Evolutionary conservation across 495 filamentous ascomycete genomes (phyloP).

Genomic region (Aspergillus nanangensis): DNA sequence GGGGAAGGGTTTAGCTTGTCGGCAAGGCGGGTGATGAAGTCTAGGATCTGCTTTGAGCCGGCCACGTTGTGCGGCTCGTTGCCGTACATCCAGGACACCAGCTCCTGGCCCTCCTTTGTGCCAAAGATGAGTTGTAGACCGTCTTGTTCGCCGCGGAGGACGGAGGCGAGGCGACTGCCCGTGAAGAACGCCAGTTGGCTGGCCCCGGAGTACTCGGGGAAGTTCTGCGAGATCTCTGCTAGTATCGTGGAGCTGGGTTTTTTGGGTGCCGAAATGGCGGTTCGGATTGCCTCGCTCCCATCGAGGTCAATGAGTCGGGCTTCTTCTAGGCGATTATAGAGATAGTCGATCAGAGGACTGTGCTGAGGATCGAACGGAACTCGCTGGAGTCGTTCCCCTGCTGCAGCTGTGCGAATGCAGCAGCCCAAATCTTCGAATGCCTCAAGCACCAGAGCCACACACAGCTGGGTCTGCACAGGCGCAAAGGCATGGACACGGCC

Average conservation of each 20-base stretch:
- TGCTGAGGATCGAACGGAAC: constrained; percentile 31
- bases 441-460: constrained; percentile 34
- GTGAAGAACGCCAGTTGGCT: constrained; percentile 40
- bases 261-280: constrained; percentile 23
- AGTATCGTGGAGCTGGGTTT: constrained; percentile 31
- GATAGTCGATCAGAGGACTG: constrained; percentile 25
- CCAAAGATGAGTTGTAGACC: constrained; percentile 47
- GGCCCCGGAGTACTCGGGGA: constrained; percentile 32
- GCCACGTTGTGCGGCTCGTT: constrained; percentile 37
- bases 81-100: constrained; percentile 41
- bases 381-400: constrained; percentile 29
- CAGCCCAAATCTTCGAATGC: constrained; percentile 42
- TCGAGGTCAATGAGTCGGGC: constrained; percentile 35
- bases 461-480: constrained; percentile 30
- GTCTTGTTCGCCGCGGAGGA: constrained; percentile 39
- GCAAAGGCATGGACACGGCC: constrained; percentile 26
- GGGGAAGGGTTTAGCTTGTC: constrained; percentile 15
- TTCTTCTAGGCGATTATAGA: constrained; percentile 41
- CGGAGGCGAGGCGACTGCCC: constrained; percentile 36
- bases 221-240: constrained; percentile 26
- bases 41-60: constrained; percentile 36
- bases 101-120: constrained; percentile 36
- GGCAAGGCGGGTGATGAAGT: constrained; percentile 33
- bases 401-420: constrained; percentile 20
- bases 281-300: constrained; percentile 30